These are phyloP conservation scores for Luffa acutangula DNA, from an alignment of 306 rosid genomes.

Conservation along the genomic window DNA sequence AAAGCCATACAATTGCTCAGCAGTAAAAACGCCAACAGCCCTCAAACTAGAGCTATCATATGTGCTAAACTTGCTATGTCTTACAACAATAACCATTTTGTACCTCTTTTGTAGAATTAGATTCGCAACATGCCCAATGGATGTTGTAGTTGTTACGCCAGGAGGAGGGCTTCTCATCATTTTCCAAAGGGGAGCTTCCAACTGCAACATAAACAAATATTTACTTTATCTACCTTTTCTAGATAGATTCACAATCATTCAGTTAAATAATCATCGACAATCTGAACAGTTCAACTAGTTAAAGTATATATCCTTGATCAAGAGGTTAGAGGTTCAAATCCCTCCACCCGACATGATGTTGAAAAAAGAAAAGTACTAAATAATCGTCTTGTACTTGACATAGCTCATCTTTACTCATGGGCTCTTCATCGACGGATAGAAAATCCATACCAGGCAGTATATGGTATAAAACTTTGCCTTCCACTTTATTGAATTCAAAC, in stretches of 20 bases:
- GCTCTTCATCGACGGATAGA: background rate
- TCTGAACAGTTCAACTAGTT: too few relatives aligned
- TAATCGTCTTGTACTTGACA: background rate
- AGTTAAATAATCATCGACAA: background rate
- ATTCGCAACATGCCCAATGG: slow-evolving; percentile 55
- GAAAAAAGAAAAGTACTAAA: background rate
- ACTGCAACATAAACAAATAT: slow-evolving; percentile 22
- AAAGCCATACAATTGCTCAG: slow-evolving; percentile 32
- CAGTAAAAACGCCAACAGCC: slow-evolving; percentile 64
- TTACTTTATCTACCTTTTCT: background rate
- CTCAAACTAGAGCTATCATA: slow-evolving; percentile 26
- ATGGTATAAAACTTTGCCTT: background rate
- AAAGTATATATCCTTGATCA: too few relatives aligned
- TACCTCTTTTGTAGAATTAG: slow-evolving; percentile 44
- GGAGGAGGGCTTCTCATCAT: slow-evolving; percentile 77
- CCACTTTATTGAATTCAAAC: background rate
- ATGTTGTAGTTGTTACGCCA: slow-evolving; percentile 30
- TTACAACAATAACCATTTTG: slow-evolving; percentile 46
- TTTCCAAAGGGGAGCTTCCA: slow-evolving; percentile 52
- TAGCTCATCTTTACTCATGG: background rate
- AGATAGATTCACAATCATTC: background rate
- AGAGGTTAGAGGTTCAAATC: too few relatives aligned
- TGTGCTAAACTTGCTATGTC: slow-evolving; percentile 22
- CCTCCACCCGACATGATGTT: too few relatives aligned
- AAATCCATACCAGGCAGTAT: background rate